These are phyloP conservation scores for Fomitopsis pinicola DNA, from an alignment of 1,284 basidiomycete genomes.

Conservation along the genomic window DNA sequence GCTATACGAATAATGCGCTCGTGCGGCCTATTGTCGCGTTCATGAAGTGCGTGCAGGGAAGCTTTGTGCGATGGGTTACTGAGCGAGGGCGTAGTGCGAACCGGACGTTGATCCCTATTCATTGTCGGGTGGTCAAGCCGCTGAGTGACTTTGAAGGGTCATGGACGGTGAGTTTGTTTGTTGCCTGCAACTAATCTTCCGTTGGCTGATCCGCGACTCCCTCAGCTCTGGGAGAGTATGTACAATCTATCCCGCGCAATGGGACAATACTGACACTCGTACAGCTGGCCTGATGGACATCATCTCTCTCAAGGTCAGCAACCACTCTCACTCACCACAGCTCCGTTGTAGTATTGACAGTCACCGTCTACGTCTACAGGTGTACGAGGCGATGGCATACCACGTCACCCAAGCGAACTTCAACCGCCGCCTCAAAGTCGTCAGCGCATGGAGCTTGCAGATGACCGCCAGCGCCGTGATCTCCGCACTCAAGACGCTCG, in stretches of 20 bases:
- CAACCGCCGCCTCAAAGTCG: constrained; percentile 81
- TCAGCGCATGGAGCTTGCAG: constrained; percentile 80
- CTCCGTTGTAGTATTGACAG: not conserved
- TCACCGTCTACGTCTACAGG: constrained; percentile 34
- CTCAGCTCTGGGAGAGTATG: constrained; percentile 83
- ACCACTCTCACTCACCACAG: not conserved
- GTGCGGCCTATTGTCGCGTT: constrained; percentile 97
- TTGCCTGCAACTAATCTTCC: not conserved
- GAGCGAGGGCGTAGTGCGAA: constrained; percentile 58
- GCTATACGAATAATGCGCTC: constrained; percentile 92
- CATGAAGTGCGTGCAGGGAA: constrained; percentile 73
- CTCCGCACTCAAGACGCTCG: constrained; percentile 51
- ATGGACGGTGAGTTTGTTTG: constrained; percentile 71
- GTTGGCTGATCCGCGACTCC: constrained; percentile 17
- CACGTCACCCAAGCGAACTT: constrained; percentile 88
- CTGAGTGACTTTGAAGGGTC: constrained; percentile 82
- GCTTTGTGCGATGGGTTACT: not conserved
- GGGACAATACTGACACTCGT: constrained; percentile 15
- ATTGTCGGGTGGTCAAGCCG: constrained; percentile 79
- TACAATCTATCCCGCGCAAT: not conserved
- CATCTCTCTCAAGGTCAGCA: constrained; percentile 65
- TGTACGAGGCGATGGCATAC: constrained; percentile 87
- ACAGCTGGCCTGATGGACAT: constrained; percentile 80
- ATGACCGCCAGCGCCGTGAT: constrained; percentile 67
- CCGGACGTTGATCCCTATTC: constrained; percentile 87